A percentile compares a stretch with the other conserved stretches of the same genome.
These are phyloP conservation scores for Saksenaea oblongispora DNA, from an alignment of 371 early-diverging fungal genomes.

Conservation along the genomic window DNA sequence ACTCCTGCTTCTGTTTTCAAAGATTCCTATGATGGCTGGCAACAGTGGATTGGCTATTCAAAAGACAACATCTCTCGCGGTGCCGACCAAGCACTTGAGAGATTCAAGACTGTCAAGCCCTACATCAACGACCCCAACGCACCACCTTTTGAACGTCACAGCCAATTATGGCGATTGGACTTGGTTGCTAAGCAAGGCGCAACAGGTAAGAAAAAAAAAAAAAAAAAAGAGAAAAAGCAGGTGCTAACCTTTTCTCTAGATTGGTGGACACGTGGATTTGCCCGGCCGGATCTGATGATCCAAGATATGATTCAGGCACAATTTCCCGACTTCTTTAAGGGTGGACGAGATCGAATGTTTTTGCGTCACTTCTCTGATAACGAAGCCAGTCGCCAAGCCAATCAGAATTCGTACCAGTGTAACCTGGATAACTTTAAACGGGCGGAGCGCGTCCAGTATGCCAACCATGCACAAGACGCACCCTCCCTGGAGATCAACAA, in stretches of 20 bases:
- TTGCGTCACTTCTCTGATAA: constrained; percentile 25
- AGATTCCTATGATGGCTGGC: constrained; percentile 17
- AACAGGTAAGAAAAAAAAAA: constrained; percentile 17
- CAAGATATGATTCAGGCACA: constrained; percentile 35
- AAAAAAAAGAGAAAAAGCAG: background rate
- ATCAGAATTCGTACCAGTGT: constrained; percentile 3
- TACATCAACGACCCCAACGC: constrained; percentile 28
- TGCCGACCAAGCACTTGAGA: constrained; percentile 5
- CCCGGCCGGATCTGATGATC: constrained; percentile 34
- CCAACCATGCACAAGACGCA: background rate
- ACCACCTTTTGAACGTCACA: constrained; percentile 31
- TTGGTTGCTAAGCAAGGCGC: constrained; percentile 19
- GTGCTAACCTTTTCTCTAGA: constrained; percentile 15
- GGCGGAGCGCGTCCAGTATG: background rate
- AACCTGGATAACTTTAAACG: constrained; percentile 5
- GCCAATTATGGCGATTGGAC: constrained; percentile 33
- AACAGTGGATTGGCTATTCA: constrained; percentile 21
- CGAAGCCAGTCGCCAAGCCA: constrained; percentile 8
- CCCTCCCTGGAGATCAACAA: background rate
- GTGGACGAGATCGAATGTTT: constrained; percentile 21
- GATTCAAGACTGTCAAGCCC: constrained; percentile 4
- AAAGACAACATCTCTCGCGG: constrained; percentile 11
- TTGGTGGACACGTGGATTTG: constrained; percentile 30
- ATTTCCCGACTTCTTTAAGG: constrained; percentile 29
- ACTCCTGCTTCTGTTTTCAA: constrained; percentile 17